Evolutionary conservation across 2,329 filamentous ascomycete genomes (phyloP), one percentile per base, ranked within the genome.

Genomic region (Cladosporium sp.): DNA sequence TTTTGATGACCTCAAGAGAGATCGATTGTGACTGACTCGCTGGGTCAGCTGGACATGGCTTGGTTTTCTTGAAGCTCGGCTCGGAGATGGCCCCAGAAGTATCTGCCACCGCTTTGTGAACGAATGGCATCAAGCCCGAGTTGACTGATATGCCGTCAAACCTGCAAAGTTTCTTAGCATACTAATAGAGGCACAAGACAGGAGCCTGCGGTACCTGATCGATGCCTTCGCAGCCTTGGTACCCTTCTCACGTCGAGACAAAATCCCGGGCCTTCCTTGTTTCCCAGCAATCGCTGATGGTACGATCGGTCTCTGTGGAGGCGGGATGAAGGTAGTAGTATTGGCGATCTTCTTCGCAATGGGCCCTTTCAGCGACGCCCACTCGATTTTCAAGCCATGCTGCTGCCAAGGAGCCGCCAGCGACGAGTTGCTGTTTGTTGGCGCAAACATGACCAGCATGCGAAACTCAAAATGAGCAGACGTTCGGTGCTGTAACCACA

Each of bases 1-100:
- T 26, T 12, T 59, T 34, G 18, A 69, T 69, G 28, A 66, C 55
- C 11, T 38, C 24, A 10, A 18, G 18, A n/a, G 38, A n/a, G 8
- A n/a, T 10, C 5, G 38, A 44, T n/a, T n/a, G 38, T 10, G 38
- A 44, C 18, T n/a, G 38, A 3, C 1, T 44, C 18, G 38, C 18
- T 44, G 18, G 6, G 2, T n/a, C 38, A 3, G 6, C 18, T 44
- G 38, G 18, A n/a, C 15, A 44, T 44, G 38, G 38, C 18, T 44
- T 44, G 18, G 18, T 8, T 8, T 44, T 44, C 38, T 44, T 44
- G 15, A n/a, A 44, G 12, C 18, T 44, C 5, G 38, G 18, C 18
- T 44, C 38, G 8, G 6, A n/a, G 6, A n/a, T 7, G 8, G n/a
- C 6, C 18, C 4, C 18, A 44, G 38, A n/a, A 8, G 18, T 44